Evolutionary conservation across 805 yeast species (phyloP).

Genomic region (Zygosaccharomyces pseudorouxii): DNA sequence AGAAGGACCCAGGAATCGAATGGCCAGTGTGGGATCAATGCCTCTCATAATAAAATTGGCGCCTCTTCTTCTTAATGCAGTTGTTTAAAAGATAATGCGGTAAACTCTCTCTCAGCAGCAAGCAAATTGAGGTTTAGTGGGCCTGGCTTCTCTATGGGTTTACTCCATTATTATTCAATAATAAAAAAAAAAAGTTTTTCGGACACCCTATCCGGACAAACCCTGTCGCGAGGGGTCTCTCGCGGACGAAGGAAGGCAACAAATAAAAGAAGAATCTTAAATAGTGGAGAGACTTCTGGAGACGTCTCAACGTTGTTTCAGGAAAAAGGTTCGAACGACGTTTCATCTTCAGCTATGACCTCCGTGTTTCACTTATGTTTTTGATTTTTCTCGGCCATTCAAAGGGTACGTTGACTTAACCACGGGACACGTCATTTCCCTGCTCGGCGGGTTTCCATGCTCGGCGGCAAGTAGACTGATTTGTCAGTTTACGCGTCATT

Average conservation of each 20-base stretch:
- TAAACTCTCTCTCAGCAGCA: no score
- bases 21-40: neutral
- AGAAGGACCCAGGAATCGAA: neutral
- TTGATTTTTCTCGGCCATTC: neutral
- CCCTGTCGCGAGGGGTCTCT: neutral
- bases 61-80: neutral
- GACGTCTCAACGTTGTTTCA: no score
- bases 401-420: neutral
- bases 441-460: no score
- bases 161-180: neutral
- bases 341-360: neutral
- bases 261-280: neutral
- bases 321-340: no score
- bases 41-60: no score
- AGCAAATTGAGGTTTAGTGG: neutral
- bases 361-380: neutral
- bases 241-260: neutral
- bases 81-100: neutral
- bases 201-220: neutral
- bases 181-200: neutral
- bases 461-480: neutral
- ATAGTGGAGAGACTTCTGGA: neutral
- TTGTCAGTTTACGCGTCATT: neutral
- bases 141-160: neutral
- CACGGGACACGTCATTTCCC: no score